These are phyloP conservation scores for Boletus smithii DNA, from an alignment of 1,284 basidiomycete species.

Conservation along the genomic window DNA sequence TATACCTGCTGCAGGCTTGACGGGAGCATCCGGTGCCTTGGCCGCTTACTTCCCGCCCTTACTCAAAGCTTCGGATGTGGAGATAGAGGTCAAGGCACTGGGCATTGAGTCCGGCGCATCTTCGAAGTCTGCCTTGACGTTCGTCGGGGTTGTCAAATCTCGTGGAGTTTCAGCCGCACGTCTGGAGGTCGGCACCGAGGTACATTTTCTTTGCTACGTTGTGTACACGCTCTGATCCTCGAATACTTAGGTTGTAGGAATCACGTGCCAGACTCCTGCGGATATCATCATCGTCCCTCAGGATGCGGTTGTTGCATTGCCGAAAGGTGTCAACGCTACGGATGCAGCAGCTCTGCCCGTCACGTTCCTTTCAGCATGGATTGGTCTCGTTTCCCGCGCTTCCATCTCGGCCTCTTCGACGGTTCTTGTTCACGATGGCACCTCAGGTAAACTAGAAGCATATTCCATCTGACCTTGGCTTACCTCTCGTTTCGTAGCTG, in stretches of 20 bases:
- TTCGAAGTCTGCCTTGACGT: constrained; percentile 10
- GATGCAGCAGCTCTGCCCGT: constrained; percentile 23
- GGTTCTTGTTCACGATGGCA: constrained; percentile 29
- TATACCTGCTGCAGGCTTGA: constrained; percentile 17
- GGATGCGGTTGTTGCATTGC: constrained; percentile 14
- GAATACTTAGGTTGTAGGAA: constrained; percentile 14
- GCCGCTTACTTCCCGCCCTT: constrained; percentile 20
- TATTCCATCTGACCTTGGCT: constrained; percentile 2
- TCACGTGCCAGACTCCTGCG: constrained; percentile 15
- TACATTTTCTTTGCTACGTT: background rate
- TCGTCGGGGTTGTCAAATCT: constrained; percentile 18
- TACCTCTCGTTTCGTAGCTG: constrained; percentile 11
- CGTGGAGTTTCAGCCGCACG: constrained; percentile 5
- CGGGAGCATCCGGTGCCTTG: constrained; percentile 7
- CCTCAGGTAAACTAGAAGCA: constrained; percentile 18
- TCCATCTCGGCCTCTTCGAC: constrained; percentile 21
- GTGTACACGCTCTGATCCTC: background rate
- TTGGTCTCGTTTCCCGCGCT: constrained; percentile 23
- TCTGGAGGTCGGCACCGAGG: constrained; percentile 12
- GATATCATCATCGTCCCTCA: constrained; percentile 14
- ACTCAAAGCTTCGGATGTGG: constrained; percentile 13
- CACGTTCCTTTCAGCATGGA: constrained; percentile 27
- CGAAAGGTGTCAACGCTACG: constrained; percentile 9
- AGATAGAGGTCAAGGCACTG: constrained; percentile 16
- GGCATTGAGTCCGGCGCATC: constrained; percentile 6